Base-by-base conservation (phyloP, 2,329 filamentous ascomycete species). In the Pseudogymnoascus sp. region DNA sequence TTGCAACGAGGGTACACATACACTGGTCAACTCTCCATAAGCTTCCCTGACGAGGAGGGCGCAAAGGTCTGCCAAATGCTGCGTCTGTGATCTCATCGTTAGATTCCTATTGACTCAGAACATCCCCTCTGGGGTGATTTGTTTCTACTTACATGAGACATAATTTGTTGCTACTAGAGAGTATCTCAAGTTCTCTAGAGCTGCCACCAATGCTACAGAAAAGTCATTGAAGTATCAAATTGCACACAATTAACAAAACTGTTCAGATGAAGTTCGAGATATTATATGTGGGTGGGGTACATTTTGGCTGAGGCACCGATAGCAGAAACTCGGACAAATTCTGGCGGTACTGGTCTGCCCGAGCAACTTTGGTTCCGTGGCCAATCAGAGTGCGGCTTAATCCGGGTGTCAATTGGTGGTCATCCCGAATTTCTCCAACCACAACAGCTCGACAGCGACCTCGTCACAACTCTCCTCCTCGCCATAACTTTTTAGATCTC, bases 21-120 rank as follows among this genome's bases (percentile, higher is more conserved):
- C 93, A 75, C 92, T 91, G 67, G 92, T 92, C 65, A 98, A 86
- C 79, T 96, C 90, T 74, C 95, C 95, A 76, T 95, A 93, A 65
- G 90, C 83, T 75, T 97, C 92, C 74, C 92, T 87, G 68, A 98
- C 88, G 68, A 97, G 84, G 75, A 96, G 86, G 79, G 88, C 85
- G 81, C 92, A 96, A 74, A 98, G 90, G 84, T 97, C 91, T 73
- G 89, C 86, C 70, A 90, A 83, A 75, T 90, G 85, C 80, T 92
- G 86, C 66, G 85, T 86, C 85, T 88, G 68, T 62, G 60, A 66
- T 39, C 39, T 34, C 66, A 68, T 69, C 54, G 67, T 66, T 67
- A 64, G 48, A 57, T 57, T 57, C 48, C 48, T 19, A 57, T 57
- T 67, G 64, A 63, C 69, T 69, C 68, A 71, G 69, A 67, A 63